These are phyloP conservation scores for Dalbergia cultrata DNA, from an alignment of 306 rosid genomes.

Conservation along the genomic window DNA sequence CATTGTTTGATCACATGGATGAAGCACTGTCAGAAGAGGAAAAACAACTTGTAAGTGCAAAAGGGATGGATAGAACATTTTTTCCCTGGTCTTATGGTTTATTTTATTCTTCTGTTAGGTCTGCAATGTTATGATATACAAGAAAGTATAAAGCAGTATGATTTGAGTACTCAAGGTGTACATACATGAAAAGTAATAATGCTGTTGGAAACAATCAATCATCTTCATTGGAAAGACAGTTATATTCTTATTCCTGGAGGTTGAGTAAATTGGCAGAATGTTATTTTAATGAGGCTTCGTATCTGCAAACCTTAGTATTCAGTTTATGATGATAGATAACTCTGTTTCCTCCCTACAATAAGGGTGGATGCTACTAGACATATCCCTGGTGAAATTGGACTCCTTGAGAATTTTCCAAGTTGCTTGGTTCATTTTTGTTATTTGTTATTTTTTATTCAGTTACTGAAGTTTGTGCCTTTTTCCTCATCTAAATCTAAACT, in stretches of 20 bases:
- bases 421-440: conserved; percentile 11
- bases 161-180: conserved; percentile 8
- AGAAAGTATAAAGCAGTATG: neutral
- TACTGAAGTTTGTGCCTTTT: conserved; percentile 19
- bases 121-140: neutral
- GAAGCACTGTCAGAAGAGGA: conserved; percentile 91
- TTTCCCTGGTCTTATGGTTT: neutral
- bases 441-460: neutral
- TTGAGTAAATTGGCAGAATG: neutral
- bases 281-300: neutral
- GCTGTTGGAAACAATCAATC: conserved; percentile 10
- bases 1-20: conserved; percentile 87
- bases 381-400: conserved; percentile 14
- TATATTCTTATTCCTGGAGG: neutral
- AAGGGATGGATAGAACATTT: neutral
- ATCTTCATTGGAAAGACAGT: conserved; percentile 9
- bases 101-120: conserved; percentile 12
- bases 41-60: conserved; percentile 83
- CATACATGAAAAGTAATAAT: conserved; percentile 7
- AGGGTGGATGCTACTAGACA: conserved; percentile 24
- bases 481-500: conserved; percentile 30
- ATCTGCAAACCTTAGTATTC: conserved; percentile 22
- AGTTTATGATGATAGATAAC: conserved; percentile 3
- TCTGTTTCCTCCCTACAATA: neutral
- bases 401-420: neutral